A percentile compares a stretch with the other conserved stretches of the same genome.
phyloP scores from a whole-genome alignment of 805 yeast genomes.

The Metschnikowia sp. region DNA sequence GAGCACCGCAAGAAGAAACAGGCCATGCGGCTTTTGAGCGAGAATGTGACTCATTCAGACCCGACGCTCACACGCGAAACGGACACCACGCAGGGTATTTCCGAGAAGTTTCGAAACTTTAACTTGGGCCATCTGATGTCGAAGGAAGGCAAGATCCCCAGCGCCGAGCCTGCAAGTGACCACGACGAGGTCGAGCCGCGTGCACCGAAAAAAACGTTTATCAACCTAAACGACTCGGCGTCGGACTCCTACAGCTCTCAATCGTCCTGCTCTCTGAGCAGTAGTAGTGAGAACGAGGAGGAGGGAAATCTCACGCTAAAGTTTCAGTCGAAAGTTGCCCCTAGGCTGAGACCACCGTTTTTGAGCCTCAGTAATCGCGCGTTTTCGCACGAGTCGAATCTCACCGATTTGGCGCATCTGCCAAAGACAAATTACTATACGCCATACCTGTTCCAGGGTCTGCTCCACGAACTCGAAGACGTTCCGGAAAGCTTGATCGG shows the following conservation, averaged over 20 bases:
- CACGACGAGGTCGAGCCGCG: conserved; percentile 23
- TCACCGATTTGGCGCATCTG: conserved; percentile 25
- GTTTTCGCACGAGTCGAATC: conserved; percentile 41
- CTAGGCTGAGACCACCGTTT: conserved; percentile 32
- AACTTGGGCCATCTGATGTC: conserved; percentile 38
- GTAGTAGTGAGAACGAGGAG: conserved; percentile 37
- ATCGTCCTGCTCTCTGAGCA: conserved; percentile 13
- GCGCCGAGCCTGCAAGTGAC: conserved; percentile 7
- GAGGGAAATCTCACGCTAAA: conserved; percentile 44
- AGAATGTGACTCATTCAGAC: conserved; percentile 9
- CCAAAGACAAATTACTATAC: conserved; percentile 15
- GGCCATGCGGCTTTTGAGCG: conserved; percentile 4
- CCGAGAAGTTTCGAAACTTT: conserved; percentile 34
- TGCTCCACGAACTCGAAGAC: conserved; percentile 37
- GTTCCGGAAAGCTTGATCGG: conserved; percentile 39
- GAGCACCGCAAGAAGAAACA: conserved; percentile 24
- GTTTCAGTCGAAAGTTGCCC: conserved; percentile 39
- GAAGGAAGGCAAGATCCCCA: conserved; percentile 1
- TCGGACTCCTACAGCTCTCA: conserved; percentile 13
- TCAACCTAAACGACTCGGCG: conserved; percentile 11
- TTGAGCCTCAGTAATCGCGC: conserved; percentile 33
- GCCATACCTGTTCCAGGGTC: conserved; percentile 32
- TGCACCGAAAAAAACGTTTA: conserved; percentile 1
- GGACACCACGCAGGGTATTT: conserved; percentile 2
- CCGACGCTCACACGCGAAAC: conserved; percentile 1